Base-by-base conservation (phyloP, 345 rosid genomes). In the Salix suchowensis region DNA sequence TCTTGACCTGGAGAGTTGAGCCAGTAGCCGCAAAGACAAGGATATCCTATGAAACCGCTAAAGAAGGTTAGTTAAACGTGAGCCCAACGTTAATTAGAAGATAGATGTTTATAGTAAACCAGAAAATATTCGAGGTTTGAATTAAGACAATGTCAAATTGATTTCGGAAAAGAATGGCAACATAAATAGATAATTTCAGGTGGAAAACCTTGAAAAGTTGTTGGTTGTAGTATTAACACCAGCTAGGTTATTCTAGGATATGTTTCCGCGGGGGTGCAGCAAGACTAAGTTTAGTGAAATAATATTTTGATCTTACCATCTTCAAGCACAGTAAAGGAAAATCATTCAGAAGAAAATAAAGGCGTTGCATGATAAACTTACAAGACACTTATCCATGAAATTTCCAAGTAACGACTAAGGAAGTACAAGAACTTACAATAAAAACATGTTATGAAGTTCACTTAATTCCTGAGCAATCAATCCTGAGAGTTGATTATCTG, bases 1-100 rank as follows among this genome's bases (percentile, higher is more conserved):
- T 74, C 81, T 34, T 77, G 91, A 79, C 99, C 92, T 2, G 86
- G 87, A 60, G 91, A 88, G 82, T 83, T 82, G 15, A 87, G 87
- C 97, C 99, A 90, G 61, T 85, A 81, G 77, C 97, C 97, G 44
- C 98, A 96, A 62, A 94, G 95, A 76, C 80, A 84, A 16, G 87
- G 91, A 81, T 96, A 94, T 68, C 98, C 99, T 74, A 89, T 79
- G 77, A 90, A 96, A 83, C 98, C 94, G 85, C 76, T 12, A 80
- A 2, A 52, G 60, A 76, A 72, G 70, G 50, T 39, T 46, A 58
- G 70, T 72, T 36, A 34, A 62, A 34, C 15, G n/a, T 21, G 44
- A 34, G 28, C 11, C 34, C 37, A 28, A 54, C 1, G 18, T 66
- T 10, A 13, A 7, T 9, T 44, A 26, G 7, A 19, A 34, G 34